Base-by-base conservation (phyloP, 2,329 filamentous ascomycete genomes). In the Colletotrichum lindemuthianum region DNA sequence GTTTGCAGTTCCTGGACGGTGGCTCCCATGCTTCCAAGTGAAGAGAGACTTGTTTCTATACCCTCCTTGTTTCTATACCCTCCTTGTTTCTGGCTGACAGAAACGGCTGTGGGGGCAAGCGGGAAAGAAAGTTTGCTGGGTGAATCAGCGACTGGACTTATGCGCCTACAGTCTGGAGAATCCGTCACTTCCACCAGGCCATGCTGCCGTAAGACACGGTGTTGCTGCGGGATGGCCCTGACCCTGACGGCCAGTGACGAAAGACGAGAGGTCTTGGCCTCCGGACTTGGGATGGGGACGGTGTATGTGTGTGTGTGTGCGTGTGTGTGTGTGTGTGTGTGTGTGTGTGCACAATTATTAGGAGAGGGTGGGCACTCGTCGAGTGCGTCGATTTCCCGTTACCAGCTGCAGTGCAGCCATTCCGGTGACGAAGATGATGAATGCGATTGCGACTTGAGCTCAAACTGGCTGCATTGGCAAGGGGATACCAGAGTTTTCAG, bases 11-110 rank as follows among this genome's bases (percentile, higher is more conserved):
- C 61, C 58, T 61, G 58, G 52, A 55, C 51, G 37, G 40, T 48
- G 57, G 8, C 58, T 65, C 60, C 61, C 61, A 61, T 65, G 8
- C 58, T 65, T 53, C 61, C 61, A 61, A 61, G 58, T 61, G 61
- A 65, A 65, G 51, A 57, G 47, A 53, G 24, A 48, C 15, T 45
- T 65, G 51, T 61, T 56, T 45, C n/a, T n/a, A n/a, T n/a, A n/a
- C n/a, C n/a, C n/a, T n/a, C n/a, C n/a, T n/a, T n/a, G n/a, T n/a
- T n/a, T n/a, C n/a, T n/a, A n/a, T n/a, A n/a, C n/a, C n/a, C n/a
- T n/a, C n/a, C n/a, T n/a, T 65, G 61, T 61, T 55, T 61, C 47
- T 43, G 58, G 56, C 58, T 52, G 57, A 65, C 57, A 65, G 57
- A 65, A 61, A 61, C 51, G 61, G 61, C 41, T 57, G 47, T 65